Conservation (phyloP, 2,329 filamentous ascomycete genomes). For the Clarireedia hainanense region DNA sequence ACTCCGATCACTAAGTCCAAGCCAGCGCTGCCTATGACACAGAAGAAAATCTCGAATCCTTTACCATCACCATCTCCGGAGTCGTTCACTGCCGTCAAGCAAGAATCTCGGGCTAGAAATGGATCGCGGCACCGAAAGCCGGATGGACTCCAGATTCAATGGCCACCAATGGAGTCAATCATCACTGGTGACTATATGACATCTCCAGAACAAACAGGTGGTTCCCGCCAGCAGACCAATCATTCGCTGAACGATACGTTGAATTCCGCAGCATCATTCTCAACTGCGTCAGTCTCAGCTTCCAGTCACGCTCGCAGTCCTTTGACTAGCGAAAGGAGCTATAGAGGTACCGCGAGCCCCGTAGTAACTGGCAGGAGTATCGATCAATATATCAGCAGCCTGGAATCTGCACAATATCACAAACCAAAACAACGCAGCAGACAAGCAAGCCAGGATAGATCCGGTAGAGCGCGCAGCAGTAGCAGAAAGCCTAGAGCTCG, state of each 20-base stretch:
- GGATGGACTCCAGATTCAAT: conserved; percentile 60
- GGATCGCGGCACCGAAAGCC: conserved; percentile 75
- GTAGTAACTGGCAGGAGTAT: conserved; percentile 58
- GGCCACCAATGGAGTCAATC: conserved; percentile 43
- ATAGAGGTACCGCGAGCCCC: conserved; percentile 40
- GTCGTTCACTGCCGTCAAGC: conserved; percentile 54
- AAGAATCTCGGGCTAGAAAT: conserved; percentile 53
- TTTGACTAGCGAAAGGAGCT: conserved; percentile 37
- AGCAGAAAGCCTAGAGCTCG: conserved; percentile 43
- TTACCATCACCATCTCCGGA: conserved; percentile 63
- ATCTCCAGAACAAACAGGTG: conserved; percentile 47
- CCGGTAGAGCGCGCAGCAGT: conserved; percentile 36
- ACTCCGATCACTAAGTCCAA: conserved; percentile 38
- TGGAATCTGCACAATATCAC: conserved; percentile 68
- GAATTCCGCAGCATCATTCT: conserved; percentile 36
- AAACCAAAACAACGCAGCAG: conserved; percentile 42
- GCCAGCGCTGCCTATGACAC: conserved; percentile 60
- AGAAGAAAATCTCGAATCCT: conserved; percentile 41
- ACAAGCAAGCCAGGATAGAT: conserved; percentile 36
- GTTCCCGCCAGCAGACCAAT: conserved; percentile 32
- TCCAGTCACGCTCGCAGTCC: conserved; percentile 40
- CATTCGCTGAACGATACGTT: neutral
- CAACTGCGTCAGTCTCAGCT: conserved; percentile 45
- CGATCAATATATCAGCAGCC: conserved; percentile 78
- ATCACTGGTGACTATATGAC: conserved; percentile 44